Evolutionary conservation across 2,329 filamentous ascomycete genomes (phyloP).

Genomic region (Immersiporthe knoxdaviesiana): DNA sequence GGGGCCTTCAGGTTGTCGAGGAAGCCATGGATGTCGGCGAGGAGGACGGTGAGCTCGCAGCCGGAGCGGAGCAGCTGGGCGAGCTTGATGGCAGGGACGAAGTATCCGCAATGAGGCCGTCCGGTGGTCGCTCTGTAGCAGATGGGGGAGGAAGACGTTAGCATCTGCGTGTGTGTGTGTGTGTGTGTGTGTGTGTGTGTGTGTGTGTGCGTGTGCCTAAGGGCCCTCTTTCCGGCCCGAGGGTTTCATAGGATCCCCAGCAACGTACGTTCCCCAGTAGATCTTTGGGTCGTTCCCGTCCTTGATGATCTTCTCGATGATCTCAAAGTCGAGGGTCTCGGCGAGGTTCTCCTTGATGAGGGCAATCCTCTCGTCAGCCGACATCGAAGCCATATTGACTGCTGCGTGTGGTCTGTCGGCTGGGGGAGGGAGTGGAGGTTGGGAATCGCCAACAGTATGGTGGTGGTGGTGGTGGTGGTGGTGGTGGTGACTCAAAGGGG

Average conservation of each 20-base stretch:
- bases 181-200: no score
- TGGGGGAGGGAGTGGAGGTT: background rate
- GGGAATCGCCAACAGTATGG: background rate
- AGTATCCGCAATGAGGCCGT: constrained; percentile 87
- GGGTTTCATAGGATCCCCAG: background rate
- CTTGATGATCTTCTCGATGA: constrained; percentile 73
- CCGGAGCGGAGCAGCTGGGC: constrained; percentile 84
- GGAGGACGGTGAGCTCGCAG: constrained; percentile 78
- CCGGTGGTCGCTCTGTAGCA: constrained; percentile 77
- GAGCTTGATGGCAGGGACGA: constrained; percentile 86
- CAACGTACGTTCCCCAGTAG: constrained; percentile 71
- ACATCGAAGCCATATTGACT: constrained; percentile 60
- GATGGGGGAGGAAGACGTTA: constrained; percentile 5
- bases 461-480: no score
- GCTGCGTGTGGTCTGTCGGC: background rate
- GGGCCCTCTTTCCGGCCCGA: background rate
- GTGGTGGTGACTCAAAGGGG: background rate
- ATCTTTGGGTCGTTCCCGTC: constrained; percentile 74
- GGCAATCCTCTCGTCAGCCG: constrained; percentile 59
- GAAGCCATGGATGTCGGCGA: constrained; percentile 75
- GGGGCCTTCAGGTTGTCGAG: constrained; percentile 79
- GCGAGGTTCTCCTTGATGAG: constrained; percentile 81
- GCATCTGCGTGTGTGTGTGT: background rate
- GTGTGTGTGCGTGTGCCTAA: background rate
- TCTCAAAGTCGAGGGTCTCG: constrained; percentile 82